Percentiles rank a stretch among this genome's conserved stretches.
These are phyloP conservation scores for Monilinia aucupariae DNA, from an alignment of 2,329 filamentous ascomycete genomes.

Conservation along the genomic window DNA sequence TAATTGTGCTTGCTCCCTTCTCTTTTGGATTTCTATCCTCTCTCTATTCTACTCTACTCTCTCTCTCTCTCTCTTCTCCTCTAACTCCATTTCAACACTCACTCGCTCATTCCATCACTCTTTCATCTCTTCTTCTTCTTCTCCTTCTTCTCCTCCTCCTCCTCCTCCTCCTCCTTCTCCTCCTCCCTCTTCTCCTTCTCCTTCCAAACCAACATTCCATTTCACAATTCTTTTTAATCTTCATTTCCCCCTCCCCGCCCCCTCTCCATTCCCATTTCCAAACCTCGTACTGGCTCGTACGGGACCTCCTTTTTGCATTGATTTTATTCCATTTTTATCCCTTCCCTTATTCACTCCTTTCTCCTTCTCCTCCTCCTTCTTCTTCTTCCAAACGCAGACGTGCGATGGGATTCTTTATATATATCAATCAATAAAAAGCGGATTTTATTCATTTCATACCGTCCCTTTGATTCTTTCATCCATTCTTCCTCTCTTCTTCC, in stretches of 20 bases:
- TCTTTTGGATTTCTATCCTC: too few species aligned
- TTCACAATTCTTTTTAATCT: slow-evolving; percentile 8
- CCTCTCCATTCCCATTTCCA: too few species aligned
- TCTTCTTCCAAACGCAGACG: too few species aligned
- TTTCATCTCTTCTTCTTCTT: neutral
- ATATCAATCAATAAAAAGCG: too few species aligned
- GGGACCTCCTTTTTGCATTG: slow-evolving; percentile 9
- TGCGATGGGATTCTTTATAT: too few species aligned
- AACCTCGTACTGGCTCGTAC: too few species aligned
- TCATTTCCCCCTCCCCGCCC: neutral
- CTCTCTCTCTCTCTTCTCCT: too few species aligned
- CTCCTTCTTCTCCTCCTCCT: neutral
- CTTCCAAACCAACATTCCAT: neutral
- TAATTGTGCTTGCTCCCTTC: too few species aligned
- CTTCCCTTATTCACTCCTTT: neutral
- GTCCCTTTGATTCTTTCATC: too few species aligned
- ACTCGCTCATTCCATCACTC: neutral
- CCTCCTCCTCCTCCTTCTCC: neutral
- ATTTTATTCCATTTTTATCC: slow-evolving; percentile 11
- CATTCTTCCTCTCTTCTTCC: neutral
- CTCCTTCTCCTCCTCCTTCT: too few species aligned
- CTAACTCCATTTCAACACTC: neutral
- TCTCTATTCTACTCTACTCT: too few species aligned
- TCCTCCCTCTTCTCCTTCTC: neutral
- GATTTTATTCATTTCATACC: too few species aligned